These are phyloP conservation scores for Botrytis medusae DNA, from an alignment of 2,329 filamentous ascomycete genomes.

Conservation along the genomic window DNA sequence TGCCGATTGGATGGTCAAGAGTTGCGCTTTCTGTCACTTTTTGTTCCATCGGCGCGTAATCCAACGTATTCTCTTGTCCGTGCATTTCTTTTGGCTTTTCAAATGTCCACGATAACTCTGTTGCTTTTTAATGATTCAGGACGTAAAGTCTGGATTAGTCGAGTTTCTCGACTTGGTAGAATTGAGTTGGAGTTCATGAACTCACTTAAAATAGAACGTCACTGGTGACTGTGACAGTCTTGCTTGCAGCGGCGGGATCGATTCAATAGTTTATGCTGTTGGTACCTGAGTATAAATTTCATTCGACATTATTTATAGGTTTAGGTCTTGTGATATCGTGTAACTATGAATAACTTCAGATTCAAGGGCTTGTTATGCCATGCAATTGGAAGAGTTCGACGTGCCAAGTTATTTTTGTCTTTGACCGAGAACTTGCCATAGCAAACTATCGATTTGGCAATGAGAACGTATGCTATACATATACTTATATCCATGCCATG, in stretches of 20 bases:
- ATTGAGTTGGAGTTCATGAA: not conserved
- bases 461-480: constrained; percentile 8
- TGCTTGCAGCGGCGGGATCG: constrained; percentile 16
- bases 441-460: constrained; percentile 2
- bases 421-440: not conserved
- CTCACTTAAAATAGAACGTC: not conserved
- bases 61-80: constrained; percentile 1
- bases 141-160: not conserved
- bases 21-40: constrained; percentile 5
- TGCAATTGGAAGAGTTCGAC: not conserved
- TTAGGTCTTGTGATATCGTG: constrained; percentile 17
- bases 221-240: constrained; percentile 1
- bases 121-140: not conserved
- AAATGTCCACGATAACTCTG: not conserved
- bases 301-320: constrained; percentile 19
- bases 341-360: constrained; percentile 18
- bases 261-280: constrained; percentile 14
- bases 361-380: not conserved
- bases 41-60: constrained; percentile 20
- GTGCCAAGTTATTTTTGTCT: constrained; percentile 16
- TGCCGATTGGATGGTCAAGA: constrained; percentile 31
- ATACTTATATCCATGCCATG: constrained; percentile 7
- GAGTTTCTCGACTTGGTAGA: not conserved
- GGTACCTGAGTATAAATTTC: not conserved
- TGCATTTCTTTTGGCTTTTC: constrained; percentile 12